phyloP scores from a whole-genome alignment of 1,284 basidiomycete genomes.

The Ganoderma boninense region DNA sequence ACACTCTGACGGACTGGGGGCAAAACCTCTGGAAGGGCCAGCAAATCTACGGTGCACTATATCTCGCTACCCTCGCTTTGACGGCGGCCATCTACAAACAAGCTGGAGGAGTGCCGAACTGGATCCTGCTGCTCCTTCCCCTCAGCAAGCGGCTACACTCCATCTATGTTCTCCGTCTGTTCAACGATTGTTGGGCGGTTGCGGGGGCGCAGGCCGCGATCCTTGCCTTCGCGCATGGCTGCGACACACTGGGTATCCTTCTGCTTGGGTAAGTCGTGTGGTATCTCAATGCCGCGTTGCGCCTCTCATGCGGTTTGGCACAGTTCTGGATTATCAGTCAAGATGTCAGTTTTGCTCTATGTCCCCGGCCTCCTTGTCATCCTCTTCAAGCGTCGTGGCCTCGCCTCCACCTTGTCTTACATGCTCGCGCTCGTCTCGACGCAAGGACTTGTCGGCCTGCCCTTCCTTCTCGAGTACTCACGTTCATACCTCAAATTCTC shows the following conservation, averaged over 20 bases:
- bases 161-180: slow-evolving; percentile 91
- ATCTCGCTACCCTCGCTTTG: slow-evolving; percentile 70
- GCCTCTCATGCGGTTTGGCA: neutral
- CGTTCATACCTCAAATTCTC: slow-evolving; percentile 78
- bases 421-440: slow-evolving; percentile 59
- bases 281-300: neutral
- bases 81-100: slow-evolving; percentile 75
- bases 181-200: slow-evolving; percentile 95
- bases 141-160: slow-evolving; percentile 95
- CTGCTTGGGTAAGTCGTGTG: slow-evolving; percentile 74
- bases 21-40: slow-evolving; percentile 75
- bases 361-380: slow-evolving; percentile 88
- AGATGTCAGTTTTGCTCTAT: slow-evolving; percentile 97
- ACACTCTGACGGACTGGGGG: slow-evolving; percentile 71
- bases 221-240: slow-evolving; percentile 64
- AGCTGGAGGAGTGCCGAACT: slow-evolving; percentile 78
- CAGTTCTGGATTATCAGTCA: slow-evolving; percentile 89
- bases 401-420: slow-evolving; percentile 63
- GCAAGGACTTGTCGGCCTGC: slow-evolving; percentile 73
- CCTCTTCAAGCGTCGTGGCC: slow-evolving; percentile 77
- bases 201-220: slow-evolving; percentile 67
- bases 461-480: slow-evolving; percentile 75
- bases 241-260: slow-evolving; percentile 69
- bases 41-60: slow-evolving; percentile 80
- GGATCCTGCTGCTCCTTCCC: slow-evolving; percentile 78